These are phyloP conservation scores for Phytopythium montanum DNA, from an alignment of 352 stramenopile genomes.

Conservation along the genomic window DNA sequence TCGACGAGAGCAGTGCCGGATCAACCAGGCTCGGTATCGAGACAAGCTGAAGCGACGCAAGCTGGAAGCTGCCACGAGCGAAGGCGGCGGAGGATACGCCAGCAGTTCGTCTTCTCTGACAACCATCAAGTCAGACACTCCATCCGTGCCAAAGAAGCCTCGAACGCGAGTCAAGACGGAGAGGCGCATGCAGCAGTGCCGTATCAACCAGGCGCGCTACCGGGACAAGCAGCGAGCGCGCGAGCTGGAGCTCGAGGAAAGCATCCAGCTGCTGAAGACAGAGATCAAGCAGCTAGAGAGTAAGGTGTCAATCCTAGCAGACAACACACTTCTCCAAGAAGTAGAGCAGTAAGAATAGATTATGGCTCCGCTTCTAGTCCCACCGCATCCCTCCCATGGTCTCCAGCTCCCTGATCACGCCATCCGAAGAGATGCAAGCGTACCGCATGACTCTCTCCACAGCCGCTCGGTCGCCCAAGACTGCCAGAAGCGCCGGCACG, in stretches of 20 bases:
- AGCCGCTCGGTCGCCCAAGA: background rate
- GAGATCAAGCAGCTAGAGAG: background rate
- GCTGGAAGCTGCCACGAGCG: background rate
- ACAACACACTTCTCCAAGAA: no score
- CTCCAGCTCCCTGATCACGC: no score
- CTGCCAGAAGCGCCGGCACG: background rate
- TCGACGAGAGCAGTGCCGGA: slow-evolving; percentile 26
- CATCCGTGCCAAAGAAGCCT: slow-evolving; percentile 10
- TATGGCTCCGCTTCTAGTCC: no score
- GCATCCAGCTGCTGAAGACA: slow-evolving; percentile 8
- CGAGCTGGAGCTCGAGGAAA: slow-evolving; percentile 11
- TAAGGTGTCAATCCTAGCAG: background rate
- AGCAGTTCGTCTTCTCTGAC: background rate
- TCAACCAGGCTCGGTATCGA: slow-evolving; percentile 28
- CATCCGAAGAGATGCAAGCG: background rate
- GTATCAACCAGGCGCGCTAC: slow-evolving; percentile 25
- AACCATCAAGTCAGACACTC: no score
- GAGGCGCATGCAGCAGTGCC: slow-evolving; percentile 22
- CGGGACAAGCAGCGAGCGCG: slow-evolving; percentile 12
- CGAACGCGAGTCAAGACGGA: slow-evolving; percentile 21
- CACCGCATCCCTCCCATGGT: no score
- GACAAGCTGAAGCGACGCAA: slow-evolving; percentile 12
- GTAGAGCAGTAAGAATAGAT: no score
- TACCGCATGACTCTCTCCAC: background rate
- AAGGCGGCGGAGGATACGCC: background rate